A percentile compares a stretch with the other conserved stretches of the same genome.
phyloP scores from a whole-genome alignment of 202 grass and related monocot species.

The Carex arenaria region DNA sequence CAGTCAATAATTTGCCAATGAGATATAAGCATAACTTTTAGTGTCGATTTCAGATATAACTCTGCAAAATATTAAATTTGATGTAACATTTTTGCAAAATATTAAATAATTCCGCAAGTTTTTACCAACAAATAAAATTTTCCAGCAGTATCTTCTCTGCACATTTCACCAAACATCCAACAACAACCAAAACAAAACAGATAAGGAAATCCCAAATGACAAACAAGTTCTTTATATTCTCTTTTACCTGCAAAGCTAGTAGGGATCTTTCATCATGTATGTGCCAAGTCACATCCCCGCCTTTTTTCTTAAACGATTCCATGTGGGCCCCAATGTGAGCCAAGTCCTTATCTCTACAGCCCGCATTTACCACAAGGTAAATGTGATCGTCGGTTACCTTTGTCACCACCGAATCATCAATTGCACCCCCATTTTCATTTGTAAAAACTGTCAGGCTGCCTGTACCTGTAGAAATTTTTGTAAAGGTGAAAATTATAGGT shows the following conservation, averaged over 20 bases:
- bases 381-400: slow-evolving; percentile 88
- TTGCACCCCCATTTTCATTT: slow-evolving; percentile 84
- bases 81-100: background rate
- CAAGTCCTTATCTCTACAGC: slow-evolving; percentile 92
- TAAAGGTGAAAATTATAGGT: background rate
- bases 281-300: slow-evolving; percentile 79
- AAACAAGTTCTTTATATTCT: background rate
- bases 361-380: slow-evolving; percentile 96
- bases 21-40: background rate
- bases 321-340: slow-evolving; percentile 85
- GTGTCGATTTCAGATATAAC: background rate
- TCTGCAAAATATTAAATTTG: background rate
- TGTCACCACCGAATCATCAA: slow-evolving; percentile 77
- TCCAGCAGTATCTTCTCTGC: background rate
- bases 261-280: slow-evolving; percentile 92
- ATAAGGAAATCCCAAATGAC: background rate
- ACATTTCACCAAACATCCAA: background rate
- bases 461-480: slow-evolving; percentile 23
- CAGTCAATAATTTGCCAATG: background rate
- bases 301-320: slow-evolving; percentile 75
- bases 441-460: slow-evolving; percentile 95
- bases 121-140: background rate
- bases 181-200: background rate
- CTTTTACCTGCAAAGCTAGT: slow-evolving; percentile 74
- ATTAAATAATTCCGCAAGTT: background rate